A percentile compares a stretch with the other conserved stretches of the same genome.
phyloP scores from a whole-genome alignment of 2,329 filamentous ascomycete species.

The Fusarium aywerte region DNA sequence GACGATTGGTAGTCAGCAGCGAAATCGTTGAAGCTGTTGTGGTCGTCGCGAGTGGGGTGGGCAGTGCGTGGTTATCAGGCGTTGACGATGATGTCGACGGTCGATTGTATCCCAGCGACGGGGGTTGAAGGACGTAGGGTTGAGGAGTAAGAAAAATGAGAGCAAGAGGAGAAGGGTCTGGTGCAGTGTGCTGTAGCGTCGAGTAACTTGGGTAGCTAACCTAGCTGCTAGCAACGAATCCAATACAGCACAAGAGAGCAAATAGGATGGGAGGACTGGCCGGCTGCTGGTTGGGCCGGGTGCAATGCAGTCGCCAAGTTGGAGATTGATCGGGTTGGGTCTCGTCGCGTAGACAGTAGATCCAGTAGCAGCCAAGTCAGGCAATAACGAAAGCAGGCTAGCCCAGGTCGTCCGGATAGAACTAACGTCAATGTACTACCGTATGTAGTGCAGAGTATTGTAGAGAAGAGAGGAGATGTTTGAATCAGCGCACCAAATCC shows the following conservation, averaged over 20 bases:
- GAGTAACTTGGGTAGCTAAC: conserved; percentile 13
- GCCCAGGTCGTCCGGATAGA: conserved; percentile 15
- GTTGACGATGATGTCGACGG: conserved; percentile 35
- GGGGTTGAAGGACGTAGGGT: conserved; percentile 8
- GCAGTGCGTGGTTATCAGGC: conserved; percentile 39
- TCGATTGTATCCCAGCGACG: conserved; percentile 32
- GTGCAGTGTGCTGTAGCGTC: conserved; percentile 20
- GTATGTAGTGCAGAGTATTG: neutral
- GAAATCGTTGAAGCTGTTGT: conserved; percentile 30
- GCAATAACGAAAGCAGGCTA: conserved; percentile 16
- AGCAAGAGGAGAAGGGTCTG: conserved; percentile 28
- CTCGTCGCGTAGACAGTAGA: conserved; percentile 19
- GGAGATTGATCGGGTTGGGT: conserved; percentile 40
- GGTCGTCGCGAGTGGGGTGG: conserved; percentile 31
- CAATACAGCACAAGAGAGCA: conserved; percentile 21
- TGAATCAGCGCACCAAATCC: conserved; percentile 15
- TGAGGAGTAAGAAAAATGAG: conserved; percentile 35
- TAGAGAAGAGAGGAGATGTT: conserved; percentile 3
- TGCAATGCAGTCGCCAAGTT: conserved; percentile 43
- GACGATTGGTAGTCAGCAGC: conserved; percentile 29
- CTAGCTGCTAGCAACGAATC: conserved; percentile 30
- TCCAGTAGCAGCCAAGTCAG: conserved; percentile 11
- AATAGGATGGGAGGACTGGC: conserved; percentile 24
- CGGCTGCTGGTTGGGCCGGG: conserved; percentile 38
- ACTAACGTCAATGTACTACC: conserved; percentile 6